Evolutionary conservation across 768 basidiomycete genomes (phyloP).

Genomic region (Mycena indigotica): DNA sequence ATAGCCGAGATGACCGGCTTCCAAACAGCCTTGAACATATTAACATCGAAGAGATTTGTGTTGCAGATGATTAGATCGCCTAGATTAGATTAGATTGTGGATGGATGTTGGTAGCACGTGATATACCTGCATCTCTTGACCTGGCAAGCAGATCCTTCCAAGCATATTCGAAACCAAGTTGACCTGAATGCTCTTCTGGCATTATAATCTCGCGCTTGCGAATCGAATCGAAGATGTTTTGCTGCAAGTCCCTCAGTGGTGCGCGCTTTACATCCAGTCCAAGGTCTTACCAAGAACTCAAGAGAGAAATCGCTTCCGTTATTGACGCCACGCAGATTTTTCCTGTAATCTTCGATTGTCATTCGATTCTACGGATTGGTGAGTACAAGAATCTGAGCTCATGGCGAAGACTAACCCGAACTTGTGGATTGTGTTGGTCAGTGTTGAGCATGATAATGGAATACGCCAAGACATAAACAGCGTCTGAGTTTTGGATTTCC

Average conservation of each 20-base stretch:
- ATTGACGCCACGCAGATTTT: conserved; percentile 92
- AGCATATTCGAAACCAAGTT: conserved; percentile 96
- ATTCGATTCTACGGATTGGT: conserved; percentile 78
- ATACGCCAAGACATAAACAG: conserved; percentile 90
- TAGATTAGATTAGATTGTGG: conserved; percentile 27
- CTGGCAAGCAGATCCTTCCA: conserved; percentile 94
- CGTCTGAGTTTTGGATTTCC: conserved; percentile 89
- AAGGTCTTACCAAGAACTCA: conserved; percentile 70
- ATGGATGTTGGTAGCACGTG: background rate
- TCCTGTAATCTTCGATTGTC: conserved; percentile 92
- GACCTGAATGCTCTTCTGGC: conserved; percentile 96
- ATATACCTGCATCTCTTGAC: conserved; percentile 74
- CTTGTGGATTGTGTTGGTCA: conserved; percentile 93
- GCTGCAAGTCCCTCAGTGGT: conserved; percentile 57
- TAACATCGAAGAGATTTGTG: conserved; percentile 77
- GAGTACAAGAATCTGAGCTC: background rate
- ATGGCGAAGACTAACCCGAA: conserved; percentile 57
- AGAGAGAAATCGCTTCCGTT: conserved; percentile 78
- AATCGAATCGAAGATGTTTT: conserved; percentile 91
- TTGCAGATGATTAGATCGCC: conserved; percentile 78
- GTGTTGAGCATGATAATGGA: conserved; percentile 99
- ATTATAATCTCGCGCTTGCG: conserved; percentile 93
- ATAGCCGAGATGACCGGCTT: conserved; percentile 91
- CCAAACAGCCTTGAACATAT: conserved; percentile 96
- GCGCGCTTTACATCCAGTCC: background rate